These are phyloP conservation scores for Cicer judaicum DNA, from an alignment of 306 rosid species.

Conservation along the genomic window DNA sequence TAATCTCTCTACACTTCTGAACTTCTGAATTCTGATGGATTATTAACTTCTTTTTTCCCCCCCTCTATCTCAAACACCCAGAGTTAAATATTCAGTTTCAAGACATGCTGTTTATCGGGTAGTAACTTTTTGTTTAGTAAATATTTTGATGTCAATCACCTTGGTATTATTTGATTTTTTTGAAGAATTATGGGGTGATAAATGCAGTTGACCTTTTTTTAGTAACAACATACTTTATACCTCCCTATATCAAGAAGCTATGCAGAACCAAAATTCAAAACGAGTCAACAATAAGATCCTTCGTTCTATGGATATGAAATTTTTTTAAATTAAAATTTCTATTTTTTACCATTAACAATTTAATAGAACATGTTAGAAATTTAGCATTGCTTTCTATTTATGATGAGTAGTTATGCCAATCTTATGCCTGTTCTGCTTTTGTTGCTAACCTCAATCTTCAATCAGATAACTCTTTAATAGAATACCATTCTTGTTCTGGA, in stretches of 20 bases:
- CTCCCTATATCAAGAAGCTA: background rate
- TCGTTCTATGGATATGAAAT: background rate
- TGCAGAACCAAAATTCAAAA: constrained; percentile 20
- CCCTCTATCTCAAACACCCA: background rate
- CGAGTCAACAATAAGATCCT: background rate
- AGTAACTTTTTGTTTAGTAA: background rate
- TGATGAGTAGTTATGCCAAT: constrained; percentile 13
- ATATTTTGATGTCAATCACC: background rate
- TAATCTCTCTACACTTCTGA: background rate
- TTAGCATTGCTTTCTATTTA: constrained; percentile 9
- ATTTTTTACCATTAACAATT: background rate
- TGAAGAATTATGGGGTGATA: background rate
- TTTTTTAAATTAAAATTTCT: constrained; percentile 26
- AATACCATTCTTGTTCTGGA: constrained; percentile 8
- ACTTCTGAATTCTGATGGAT: constrained; percentile 8
- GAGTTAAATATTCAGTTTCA: background rate
- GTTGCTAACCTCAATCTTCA: constrained; percentile 31
- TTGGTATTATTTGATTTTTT: background rate
- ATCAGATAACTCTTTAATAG: constrained; percentile 8
- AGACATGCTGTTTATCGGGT: background rate
- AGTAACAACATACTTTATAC: background rate
- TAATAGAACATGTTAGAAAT: constrained; percentile 1
- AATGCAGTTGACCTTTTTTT: background rate
- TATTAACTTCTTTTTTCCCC: background rate
- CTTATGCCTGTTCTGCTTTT: constrained; percentile 3